Evolutionary conservation across 805 yeast species (phyloP).

Genomic region (Martiniozyma abietophila): DNA sequence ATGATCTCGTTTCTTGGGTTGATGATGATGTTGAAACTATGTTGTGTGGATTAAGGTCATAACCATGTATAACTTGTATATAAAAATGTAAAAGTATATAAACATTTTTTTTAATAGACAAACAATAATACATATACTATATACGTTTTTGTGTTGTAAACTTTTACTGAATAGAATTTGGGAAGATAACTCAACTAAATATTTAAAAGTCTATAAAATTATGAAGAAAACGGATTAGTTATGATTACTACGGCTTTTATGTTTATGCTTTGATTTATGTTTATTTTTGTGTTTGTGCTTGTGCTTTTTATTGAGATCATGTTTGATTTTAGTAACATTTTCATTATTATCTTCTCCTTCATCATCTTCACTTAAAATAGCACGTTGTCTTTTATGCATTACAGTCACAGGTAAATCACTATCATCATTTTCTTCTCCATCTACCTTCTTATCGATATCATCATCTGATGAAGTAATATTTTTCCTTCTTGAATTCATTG

Average conservation of each 20-base stretch:
- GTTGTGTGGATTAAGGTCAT: too few relatives aligned
- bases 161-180: not conserved
- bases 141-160: not conserved
- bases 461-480: not conserved
- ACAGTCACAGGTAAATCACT: not conserved
- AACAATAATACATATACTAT: too few relatives aligned
- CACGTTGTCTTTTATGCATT: not conserved
- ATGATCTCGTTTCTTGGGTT: conserved; percentile 15
- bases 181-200: too few relatives aligned
- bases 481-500: conserved; percentile 2
- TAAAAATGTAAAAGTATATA: too few relatives aligned
- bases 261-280: not conserved
- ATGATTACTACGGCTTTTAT: too few relatives aligned
- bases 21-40: conserved; percentile 10
- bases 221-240: too few relatives aligned
- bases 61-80: too few relatives aligned
- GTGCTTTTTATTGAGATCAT: not conserved
- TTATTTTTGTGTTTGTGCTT: conserved; percentile 4
- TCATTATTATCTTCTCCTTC: conserved; percentile 5
- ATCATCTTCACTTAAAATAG: conserved; percentile 2
- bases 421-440: conserved; percentile 2
- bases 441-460: not conserved
- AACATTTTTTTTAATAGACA: not conserved
- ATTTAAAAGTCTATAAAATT: too few relatives aligned
- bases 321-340: not conserved